A percentile compares a stretch with the other conserved stretches of the same genome.
Conservation (phyloP, 164 flowering plant genomes). For the Cinnamomum chago region DNA sequence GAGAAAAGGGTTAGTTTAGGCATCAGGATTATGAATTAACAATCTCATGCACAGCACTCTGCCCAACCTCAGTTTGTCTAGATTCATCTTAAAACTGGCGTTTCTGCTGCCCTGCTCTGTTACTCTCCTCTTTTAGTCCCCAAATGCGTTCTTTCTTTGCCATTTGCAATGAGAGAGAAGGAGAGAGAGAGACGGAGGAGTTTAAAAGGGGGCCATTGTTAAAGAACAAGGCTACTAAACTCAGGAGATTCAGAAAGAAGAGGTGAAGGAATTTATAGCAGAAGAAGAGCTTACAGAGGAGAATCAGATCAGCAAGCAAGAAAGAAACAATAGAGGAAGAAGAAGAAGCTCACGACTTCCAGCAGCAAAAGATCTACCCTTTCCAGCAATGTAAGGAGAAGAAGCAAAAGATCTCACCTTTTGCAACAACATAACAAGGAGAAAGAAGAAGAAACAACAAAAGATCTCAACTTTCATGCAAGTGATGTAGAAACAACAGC, state of each 20-base stretch:
- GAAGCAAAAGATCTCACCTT: background rate
- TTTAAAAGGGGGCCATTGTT: background rate
- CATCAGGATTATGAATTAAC: background rate
- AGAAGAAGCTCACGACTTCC: background rate
- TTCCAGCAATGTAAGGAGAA: background rate
- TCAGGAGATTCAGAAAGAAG: background rate
- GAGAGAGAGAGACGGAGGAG: background rate
- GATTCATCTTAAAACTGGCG: background rate
- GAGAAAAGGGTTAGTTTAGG: background rate
- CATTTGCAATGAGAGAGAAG: background rate
- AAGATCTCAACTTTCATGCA: background rate
- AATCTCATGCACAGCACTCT: background rate
- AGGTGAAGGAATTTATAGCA: background rate
- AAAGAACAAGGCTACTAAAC: background rate
- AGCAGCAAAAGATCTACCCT: background rate
- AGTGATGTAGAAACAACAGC: background rate
- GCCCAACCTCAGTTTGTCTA: background rate
- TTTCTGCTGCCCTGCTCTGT: background rate
- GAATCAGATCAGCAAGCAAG: background rate
- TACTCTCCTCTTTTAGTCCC: background rate
- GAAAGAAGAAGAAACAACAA: background rate
- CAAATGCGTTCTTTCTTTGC: background rate
- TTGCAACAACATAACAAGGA: background rate
- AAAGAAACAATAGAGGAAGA: background rate
- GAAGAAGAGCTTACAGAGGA: background rate